Evolutionary conservation across 805 yeast genomes (phyloP), one percentile per base, ranked within the genome.

Genomic region (Candida taoyuanica): DNA sequence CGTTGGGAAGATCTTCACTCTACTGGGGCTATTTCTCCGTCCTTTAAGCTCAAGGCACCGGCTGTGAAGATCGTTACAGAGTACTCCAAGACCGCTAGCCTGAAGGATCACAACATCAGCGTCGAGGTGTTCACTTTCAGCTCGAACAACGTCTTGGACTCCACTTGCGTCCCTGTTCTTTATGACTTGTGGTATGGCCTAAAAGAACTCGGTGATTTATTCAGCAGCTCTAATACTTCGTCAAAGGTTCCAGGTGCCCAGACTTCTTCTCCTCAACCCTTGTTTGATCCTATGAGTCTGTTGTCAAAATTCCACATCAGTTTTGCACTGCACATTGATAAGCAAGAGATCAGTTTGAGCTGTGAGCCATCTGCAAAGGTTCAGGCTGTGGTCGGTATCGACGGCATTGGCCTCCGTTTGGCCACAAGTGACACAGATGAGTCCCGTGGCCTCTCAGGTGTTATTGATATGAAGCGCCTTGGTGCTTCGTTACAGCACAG

Each of bases 341-440:
- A 79, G 24, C 98, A 93, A 56, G 74, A 73, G 31, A 56, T 93
- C 17, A 73, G 83, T 3, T 65, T 93, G 37, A 84, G 95, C 48
- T 93, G 98, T 69, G 91, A 85, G 44, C 98, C 98, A 1, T 81
- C 81, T 14, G 98, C 98, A 0, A 87, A 85, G 55, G 93, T 93
- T 2, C 88, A 87, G 27, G 94, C 97, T 0, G 75, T 83, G 25
- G 80, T 87, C 13, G 83, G 87, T 7, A 71, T 81, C 17, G 82
- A 78, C 16, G 80, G 82, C 0, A 73, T 86, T n/a, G 73, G 70
- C 17, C 48, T 86, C 25, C 74, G 76, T 34, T 46, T 82, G 7
- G 73, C 73, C 29, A 67, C 85, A 1, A 72, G 74, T 31, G 66
- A 65, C 7, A 52, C 56, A n/a, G 62, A 64, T 33, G 50, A 59